phyloP scores from a whole-genome alignment of 192 early-diverging fungal genomes.

The Mortierella hygrophila region DNA sequence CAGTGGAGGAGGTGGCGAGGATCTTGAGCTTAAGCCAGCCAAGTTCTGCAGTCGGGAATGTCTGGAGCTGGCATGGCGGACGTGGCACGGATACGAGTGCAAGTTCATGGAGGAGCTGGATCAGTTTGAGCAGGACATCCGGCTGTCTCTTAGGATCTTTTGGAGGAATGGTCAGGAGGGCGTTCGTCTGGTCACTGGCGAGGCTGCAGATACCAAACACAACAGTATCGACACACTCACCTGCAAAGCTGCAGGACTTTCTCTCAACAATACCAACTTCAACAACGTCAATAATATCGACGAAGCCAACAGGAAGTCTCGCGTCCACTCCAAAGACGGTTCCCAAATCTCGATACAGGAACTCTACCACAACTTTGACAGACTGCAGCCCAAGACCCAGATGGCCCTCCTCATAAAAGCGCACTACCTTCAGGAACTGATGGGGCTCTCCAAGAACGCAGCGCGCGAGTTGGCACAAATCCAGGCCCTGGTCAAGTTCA shows the following conservation, averaged over 20 bases:
- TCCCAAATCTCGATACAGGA: constrained; percentile 17
- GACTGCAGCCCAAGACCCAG: not conserved
- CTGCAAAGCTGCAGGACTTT: constrained; percentile 3
- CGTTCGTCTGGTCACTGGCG: not conserved
- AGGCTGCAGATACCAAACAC: not conserved
- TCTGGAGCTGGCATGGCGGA: constrained; percentile 24
- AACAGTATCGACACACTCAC: constrained; percentile 3
- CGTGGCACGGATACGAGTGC: constrained; percentile 49
- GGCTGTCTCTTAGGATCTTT: constrained; percentile 26
- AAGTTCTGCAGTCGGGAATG: constrained; percentile 35
- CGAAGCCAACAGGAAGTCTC: not conserved
- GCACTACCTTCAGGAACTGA: constrained; percentile 27
- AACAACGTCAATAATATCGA: not conserved
- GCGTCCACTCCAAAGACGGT: constrained; percentile 16
- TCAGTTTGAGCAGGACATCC: constrained; percentile 12
- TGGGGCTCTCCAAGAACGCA: constrained; percentile 20
- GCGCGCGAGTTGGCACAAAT: constrained; percentile 34
- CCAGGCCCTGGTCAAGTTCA: constrained; percentile 31
- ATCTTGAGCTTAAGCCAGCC: not conserved
- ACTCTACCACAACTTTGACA: constrained; percentile 29
- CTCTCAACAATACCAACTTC: constrained; percentile 6
- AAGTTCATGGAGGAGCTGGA: constrained; percentile 5
- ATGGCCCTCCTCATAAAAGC: constrained; percentile 30
- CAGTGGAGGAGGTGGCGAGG: not conserved
- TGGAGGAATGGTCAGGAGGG: constrained; percentile 28